Evolutionary conservation across 2,329 filamentous ascomycete genomes (phyloP), one percentile per base, ranked within the genome.

Genomic region (Scleromitrula shiraiana): DNA sequence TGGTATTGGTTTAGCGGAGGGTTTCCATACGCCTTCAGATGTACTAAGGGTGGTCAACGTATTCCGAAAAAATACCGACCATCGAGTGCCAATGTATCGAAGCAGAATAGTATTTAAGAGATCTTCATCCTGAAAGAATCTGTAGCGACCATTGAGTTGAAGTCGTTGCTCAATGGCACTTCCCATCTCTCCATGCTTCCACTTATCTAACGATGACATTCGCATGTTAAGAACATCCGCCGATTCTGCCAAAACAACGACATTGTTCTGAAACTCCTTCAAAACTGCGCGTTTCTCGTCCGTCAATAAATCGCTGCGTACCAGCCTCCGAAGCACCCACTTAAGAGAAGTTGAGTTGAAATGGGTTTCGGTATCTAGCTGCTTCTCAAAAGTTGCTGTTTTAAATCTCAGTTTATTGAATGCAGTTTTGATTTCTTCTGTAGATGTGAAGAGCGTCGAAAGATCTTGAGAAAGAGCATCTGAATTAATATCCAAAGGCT

Each of bases 51-150:
- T 39, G 2, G 48, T 54, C 38, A 76, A 69, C 0, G 56, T 59
- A 1, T 52, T 27, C 33, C 70, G 71, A 50, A 78, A 64, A 19
- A 65, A 57, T 5, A 73, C 67, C 2, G 70, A 67, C 70, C 74
- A 78, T 42, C 66, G 67, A 4, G 72, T 60, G 2, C 75, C 76
- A 30, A 79, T 65, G 50, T 72, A 75, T 15, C 78, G 72, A 2
- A 78, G 59, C 9, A 79, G 64, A 14, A 79, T 68, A 1, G 72
- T 68, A 50, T 78, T 72, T 4, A 77, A 67, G 24, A 77, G 65
- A 51, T 82, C 77, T 54, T 77, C 74, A 41, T 80, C 74, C 67
- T 78, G 76, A 56, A 71, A 78, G 22, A 80, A 72, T 2, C 77
- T 68, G 57, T 81, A 82, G 50, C 76, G 74, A 3, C 75, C 74